phyloP scores from a whole-genome alignment of 2,329 filamentous ascomycete genomes.

The Trichoderma koningiopsis region DNA sequence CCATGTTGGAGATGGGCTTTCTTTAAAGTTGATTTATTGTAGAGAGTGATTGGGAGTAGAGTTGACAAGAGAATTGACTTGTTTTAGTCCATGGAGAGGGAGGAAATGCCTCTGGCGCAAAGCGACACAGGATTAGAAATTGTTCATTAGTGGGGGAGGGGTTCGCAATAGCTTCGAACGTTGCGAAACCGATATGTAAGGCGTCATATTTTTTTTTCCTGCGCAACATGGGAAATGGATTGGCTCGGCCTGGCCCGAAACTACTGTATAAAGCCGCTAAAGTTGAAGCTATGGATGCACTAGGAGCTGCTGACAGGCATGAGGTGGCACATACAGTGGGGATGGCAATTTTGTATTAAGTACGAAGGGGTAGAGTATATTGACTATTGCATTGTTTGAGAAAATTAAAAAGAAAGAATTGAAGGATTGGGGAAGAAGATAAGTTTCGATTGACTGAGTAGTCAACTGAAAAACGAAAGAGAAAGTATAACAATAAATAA shows the following conservation, averaged over 20 bases:
- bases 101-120: slow-evolving; percentile 1
- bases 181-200: not conserved
- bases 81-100: not conserved
- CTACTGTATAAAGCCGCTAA: not conserved
- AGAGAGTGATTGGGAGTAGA: not conserved
- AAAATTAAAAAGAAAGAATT: not conserved
- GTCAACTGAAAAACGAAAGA: not conserved
- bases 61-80: not conserved
- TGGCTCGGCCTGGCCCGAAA: not conserved
- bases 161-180: not conserved
- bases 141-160: slow-evolving; percentile 2
- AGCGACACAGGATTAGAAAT: not conserved
- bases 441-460: not conserved
- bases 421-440: not conserved
- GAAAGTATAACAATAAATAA: not conserved
- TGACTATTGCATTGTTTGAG: not conserved
- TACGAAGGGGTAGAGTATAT: not conserved
- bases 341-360: not conserved
- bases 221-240: not conserved
- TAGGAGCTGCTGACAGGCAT: not conserved
- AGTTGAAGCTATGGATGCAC: not conserved
- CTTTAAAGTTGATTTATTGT: not conserved
- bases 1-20: slow-evolving; percentile 28
- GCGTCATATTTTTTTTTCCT: not conserved
- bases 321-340: not conserved